Base-by-base conservation (phyloP, 2,329 filamentous ascomycete genomes). In the Aspergillus calidoustus region DNA sequence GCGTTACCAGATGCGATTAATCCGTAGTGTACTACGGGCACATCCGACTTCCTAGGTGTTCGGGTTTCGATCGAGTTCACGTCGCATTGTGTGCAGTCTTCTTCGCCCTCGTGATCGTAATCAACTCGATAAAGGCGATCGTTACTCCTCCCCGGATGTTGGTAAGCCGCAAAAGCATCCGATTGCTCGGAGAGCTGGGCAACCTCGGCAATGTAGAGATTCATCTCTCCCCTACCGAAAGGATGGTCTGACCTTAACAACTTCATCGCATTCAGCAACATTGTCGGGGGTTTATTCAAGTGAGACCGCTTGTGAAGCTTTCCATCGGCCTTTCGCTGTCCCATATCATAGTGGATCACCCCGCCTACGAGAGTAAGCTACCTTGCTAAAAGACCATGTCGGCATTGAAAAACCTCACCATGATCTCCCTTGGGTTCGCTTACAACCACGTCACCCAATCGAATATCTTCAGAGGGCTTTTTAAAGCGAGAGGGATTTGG, bases 1-100 rank as follows among this genome's bases (percentile, higher is more conserved):
- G 52, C 57, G 46, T 72, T 69, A 4, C 60, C 71, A 1, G 70
- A 72, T 3, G 67, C 68, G 43, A 73, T 71, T 8, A 64, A 28
- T 4, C 71, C 71, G 54, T 71, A 72, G 54, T 72, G 69, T 4
- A 72, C 54, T 3, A 17, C 41, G 15, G 59, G 59, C 7, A 17
- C 15, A 41, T 53, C 43, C 0, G 53, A 22, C 11, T 38, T 30
- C n/a, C 59, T 41, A n/a, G 28, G 13, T 4, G 25, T 4, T 5
- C 59, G 59, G 1, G 38, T 48, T 44, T 52, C 38, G 8, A 23
- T 13, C 22, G 15, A 7, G 15, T 25, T 34, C 3, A 7, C 4
- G 17, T 54, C 48, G 11, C 54, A 61, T 1, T 34, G 13, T 2
- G 13, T 25, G 41, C 54, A 61, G 30, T 61, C 54, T 4, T 31